Evolutionary conservation across 371 early-diverging fungal genomes (phyloP).

Genomic region (Actinomortierella ambigua): DNA sequence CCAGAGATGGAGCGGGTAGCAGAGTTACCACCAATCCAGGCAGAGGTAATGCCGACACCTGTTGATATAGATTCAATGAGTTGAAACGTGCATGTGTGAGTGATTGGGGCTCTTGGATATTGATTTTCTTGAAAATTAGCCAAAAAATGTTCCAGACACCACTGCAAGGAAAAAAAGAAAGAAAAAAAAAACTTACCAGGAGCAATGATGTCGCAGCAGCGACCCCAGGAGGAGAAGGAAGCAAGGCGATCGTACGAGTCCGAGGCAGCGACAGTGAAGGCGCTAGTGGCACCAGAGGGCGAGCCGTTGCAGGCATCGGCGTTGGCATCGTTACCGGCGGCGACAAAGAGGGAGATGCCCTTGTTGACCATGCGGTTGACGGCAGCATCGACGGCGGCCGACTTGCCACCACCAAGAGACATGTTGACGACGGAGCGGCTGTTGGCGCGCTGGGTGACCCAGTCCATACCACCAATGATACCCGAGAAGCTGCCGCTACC

Average conservation of each 20-base stretch:
- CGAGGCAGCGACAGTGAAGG: slow-evolving; percentile 70
- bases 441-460: slow-evolving; percentile 54
- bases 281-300: slow-evolving; percentile 65
- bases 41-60: slow-evolving; percentile 45
- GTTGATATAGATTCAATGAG: slow-evolving; percentile 1
- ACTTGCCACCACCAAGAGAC: slow-evolving; percentile 61
- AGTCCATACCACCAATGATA: slow-evolving; percentile 77
- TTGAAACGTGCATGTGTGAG: too few species aligned
- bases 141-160: too few species aligned
- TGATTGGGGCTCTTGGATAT: too few species aligned
- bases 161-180: too few species aligned
- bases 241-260: slow-evolving; percentile 57
- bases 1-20: slow-evolving; percentile 67
- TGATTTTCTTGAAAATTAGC: too few species aligned
- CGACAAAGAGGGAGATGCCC: slow-evolving; percentile 67
- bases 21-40: slow-evolving; percentile 48
- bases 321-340: slow-evolving; percentile 71
- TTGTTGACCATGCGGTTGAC: slow-evolving; percentile 50
- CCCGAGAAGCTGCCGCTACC: slow-evolving; percentile 64
- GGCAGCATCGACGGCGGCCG: slow-evolving; percentile 50
- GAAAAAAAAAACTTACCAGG: slow-evolving; percentile 41
- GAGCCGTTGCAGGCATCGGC: slow-evolving; percentile 71
- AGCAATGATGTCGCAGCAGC: slow-evolving; percentile 61
- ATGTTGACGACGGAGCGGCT: slow-evolving; percentile 59
- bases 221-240: slow-evolving; percentile 57